Evolutionary conservation across 257 asterid genomes (phyloP).

Genomic region (Parsonsia alboflavescens): DNA sequence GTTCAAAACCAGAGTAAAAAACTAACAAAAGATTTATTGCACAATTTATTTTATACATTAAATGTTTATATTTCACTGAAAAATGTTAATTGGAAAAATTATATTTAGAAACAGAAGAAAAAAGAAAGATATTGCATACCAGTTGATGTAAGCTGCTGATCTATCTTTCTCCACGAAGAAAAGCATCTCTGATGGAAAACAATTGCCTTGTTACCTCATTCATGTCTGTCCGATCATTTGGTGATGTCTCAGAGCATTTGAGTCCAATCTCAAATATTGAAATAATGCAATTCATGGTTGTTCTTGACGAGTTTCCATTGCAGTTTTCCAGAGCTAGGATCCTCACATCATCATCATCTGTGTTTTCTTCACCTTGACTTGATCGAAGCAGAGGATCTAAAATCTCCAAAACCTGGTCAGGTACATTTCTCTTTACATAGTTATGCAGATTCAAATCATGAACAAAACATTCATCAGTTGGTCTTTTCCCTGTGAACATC

Average conservation of each 20-base stretch:
- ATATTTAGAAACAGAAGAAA: too few relatives aligned
- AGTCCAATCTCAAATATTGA: too few relatives aligned
- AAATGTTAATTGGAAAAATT: too few relatives aligned
- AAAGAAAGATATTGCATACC: too few relatives aligned
- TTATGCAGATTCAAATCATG: neutral
- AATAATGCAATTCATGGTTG: neutral
- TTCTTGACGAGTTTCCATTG: too few relatives aligned
- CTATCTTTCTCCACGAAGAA: neutral
- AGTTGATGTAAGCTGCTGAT: too few relatives aligned
- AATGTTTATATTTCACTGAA: too few relatives aligned
- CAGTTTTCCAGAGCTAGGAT: neutral
- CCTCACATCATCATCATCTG: neutral
- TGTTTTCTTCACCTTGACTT: neutral
- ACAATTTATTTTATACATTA: too few relatives aligned
- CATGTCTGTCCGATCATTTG: too few relatives aligned
- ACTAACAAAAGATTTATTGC: too few relatives aligned
- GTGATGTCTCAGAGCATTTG: neutral
- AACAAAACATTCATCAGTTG: constrained; percentile 28
- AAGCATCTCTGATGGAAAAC: neutral
- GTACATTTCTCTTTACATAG: neutral
- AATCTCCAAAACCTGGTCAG: neutral
- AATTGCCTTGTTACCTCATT: neutral
- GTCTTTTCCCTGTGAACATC: constrained; percentile 64
- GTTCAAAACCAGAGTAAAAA: too few relatives aligned
- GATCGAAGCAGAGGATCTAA: neutral